Evolutionary conservation across 2,329 filamentous ascomycete species (phyloP).

Genomic region (Fusarium continuum): DNA sequence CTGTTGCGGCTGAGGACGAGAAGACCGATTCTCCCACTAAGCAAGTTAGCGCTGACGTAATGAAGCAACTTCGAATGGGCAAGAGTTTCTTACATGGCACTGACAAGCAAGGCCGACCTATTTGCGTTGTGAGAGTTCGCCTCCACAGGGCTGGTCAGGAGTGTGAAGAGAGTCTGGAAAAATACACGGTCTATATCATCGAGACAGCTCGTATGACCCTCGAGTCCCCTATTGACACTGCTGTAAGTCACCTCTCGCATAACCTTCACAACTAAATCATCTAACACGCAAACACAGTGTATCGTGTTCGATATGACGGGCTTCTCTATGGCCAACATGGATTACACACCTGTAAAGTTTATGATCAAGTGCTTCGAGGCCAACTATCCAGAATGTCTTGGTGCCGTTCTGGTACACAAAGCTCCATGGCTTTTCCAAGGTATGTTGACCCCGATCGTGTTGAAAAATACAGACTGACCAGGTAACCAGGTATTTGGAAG

Average conservation of each 20-base stretch:
- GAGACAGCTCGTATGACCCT: slow-evolving; percentile 91
- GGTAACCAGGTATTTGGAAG: slow-evolving; percentile 81
- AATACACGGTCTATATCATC: slow-evolving; percentile 92
- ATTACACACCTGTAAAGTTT: slow-evolving; percentile 96
- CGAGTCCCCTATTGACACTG: slow-evolving; percentile 84
- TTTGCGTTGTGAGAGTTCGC: slow-evolving; percentile 85
- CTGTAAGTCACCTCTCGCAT: slow-evolving; percentile 66
- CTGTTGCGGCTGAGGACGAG: slow-evolving; percentile 67
- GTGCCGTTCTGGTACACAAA: slow-evolving; percentile 91
- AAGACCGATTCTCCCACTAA: slow-evolving; percentile 67
- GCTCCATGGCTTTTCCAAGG: slow-evolving; percentile 97
- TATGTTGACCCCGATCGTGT: slow-evolving; percentile 51
- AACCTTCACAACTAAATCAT: not conserved
- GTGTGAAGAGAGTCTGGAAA: slow-evolving; percentile 81
- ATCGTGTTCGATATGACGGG: slow-evolving; percentile 96
- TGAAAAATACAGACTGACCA: slow-evolving; percentile 9
- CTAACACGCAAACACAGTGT: slow-evolving; percentile 64
- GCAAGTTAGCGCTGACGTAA: slow-evolving; percentile 77
- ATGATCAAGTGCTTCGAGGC: slow-evolving; percentile 99
- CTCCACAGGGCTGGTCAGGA: slow-evolving; percentile 86
- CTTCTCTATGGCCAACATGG: slow-evolving; percentile 97
- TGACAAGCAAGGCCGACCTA: slow-evolving; percentile 84
- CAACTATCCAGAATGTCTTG: slow-evolving; percentile 94
- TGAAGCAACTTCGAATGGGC: slow-evolving; percentile 85
- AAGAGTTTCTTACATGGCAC: slow-evolving; percentile 92